Evolutionary conservation across 495 filamentous ascomycete genomes (phyloP).

Genomic region (Letharia lupina): DNA sequence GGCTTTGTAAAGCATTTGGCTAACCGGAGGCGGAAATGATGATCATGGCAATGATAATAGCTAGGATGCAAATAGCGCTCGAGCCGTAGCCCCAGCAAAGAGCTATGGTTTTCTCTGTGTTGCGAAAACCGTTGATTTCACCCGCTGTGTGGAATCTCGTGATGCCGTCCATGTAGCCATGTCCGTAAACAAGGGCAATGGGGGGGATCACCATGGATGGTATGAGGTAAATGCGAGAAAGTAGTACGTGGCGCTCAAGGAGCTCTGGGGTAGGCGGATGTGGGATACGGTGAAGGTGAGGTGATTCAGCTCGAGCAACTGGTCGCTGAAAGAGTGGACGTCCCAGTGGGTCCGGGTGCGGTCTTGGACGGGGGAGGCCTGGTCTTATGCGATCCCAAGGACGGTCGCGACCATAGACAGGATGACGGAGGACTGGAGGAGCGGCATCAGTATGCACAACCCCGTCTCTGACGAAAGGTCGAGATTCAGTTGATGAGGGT

Average conservation of each 20-base stretch:
- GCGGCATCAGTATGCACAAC: slow-evolving; percentile 11
- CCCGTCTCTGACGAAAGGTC: not conserved
- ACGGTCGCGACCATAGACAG: slow-evolving; percentile 11
- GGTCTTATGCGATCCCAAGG: slow-evolving; percentile 2
- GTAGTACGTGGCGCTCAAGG: slow-evolving; percentile 10
- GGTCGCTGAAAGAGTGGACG: slow-evolving; percentile 1
- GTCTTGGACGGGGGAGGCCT: not conserved
- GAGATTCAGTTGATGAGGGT: not conserved
- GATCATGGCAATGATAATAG: slow-evolving; percentile 10
- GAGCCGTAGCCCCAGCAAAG: slow-evolving; percentile 8
- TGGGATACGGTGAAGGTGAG: slow-evolving; percentile 12
- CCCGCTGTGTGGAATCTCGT: slow-evolving; percentile 19
- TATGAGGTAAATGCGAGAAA: slow-evolving; percentile 1
- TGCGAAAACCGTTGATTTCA: slow-evolving; percentile 11
- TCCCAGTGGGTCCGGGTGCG: not conserved
- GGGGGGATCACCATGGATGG: slow-evolving; percentile 3
- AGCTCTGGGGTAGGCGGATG: slow-evolving; percentile 7
- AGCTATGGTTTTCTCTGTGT: slow-evolving; percentile 16
- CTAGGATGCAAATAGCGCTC: slow-evolving; percentile 7
- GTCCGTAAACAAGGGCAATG: slow-evolving; percentile 10
- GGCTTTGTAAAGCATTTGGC: not conserved
- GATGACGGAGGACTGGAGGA: slow-evolving; percentile 12
- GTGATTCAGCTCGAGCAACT: slow-evolving; percentile 16
- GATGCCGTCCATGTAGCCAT: slow-evolving; percentile 19
- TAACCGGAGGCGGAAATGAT: not conserved